Evolutionary conservation across 129 eudicot species (phyloP), one percentile per base, ranked within the genome.

Genomic region (Tagetes patula): DNA sequence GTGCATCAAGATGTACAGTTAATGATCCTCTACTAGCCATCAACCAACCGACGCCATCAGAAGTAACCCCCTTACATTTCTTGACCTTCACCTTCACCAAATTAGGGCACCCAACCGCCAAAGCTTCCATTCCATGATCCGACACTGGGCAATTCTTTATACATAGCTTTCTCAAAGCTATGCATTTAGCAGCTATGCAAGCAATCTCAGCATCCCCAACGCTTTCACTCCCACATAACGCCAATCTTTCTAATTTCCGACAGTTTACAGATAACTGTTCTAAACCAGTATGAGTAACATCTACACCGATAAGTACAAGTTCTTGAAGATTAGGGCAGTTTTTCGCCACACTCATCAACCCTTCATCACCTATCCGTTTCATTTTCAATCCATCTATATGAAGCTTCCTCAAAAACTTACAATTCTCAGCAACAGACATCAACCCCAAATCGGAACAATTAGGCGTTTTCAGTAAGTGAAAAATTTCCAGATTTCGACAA

Each of bases 381-480:
- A 87, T 81, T 40, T 80, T 90, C 94, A 89, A 87, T 39, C 96
- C 96, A 54, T 90, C 94, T n/a, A 90, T 87, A 39, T 87, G 96
- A 63, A 90, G 63, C 67, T 90, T 90, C 71, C 96, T 75, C 38
- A 90, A 70, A 47, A 81, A 80, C 82, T 71, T 87, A 73, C 94
- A 90, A 8, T 77, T 71, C 55, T 87, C 87, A 0, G 91, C 87
- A 6, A 90, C 77, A 5, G 76, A 37, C 41, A 14, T 53, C 52
- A 90, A 73, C 52, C 94, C 96, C 36, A 54, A n/a, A 83, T 90
- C 85, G 0, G 96, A 73, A 71, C 91, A 83, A 39, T 81, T 91
- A 3, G 96, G 96, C 0, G 87, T 80, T 66, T 87, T 90, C 43
- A 90, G 82, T 39, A 90, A 60, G 71, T 87, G 91, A 67, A 90